Evolutionary conservation across 1,284 basidiomycete genomes (phyloP).

Genomic region (Bjerkandera adusta): DNA sequence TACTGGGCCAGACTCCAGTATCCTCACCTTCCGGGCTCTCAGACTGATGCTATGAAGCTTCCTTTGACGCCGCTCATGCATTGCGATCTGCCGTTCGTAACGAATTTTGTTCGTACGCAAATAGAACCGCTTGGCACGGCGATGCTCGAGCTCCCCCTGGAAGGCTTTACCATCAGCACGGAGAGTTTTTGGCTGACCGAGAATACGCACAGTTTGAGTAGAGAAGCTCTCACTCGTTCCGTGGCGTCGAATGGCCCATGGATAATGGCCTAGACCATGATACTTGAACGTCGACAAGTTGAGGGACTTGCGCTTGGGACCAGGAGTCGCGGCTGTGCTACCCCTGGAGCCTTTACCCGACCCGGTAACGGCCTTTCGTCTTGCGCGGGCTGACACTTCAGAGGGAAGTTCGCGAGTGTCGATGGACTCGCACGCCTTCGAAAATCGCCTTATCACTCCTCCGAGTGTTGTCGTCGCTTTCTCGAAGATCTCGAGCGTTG

Average conservation of each 20-base stretch:
- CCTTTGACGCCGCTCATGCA: constrained; percentile 12
- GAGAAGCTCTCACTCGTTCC: constrained; percentile 36
- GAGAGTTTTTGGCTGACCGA: no score
- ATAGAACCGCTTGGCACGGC: constrained; percentile 33
- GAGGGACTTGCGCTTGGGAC: constrained; percentile 7
- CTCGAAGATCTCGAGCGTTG: constrained; percentile 17
- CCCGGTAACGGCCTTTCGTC: constrained; percentile 14
- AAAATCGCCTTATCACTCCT: constrained; percentile 20
- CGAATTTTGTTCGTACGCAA: constrained; percentile 30
- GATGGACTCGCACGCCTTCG: constrained; percentile 14
- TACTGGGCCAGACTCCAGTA: no score
- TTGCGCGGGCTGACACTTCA: constrained; percentile 21
- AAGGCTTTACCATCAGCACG: neutral
- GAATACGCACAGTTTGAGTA: constrained; percentile 25
- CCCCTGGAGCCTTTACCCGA: neutral
- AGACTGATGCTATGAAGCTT: no score
- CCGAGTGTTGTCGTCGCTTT: constrained; percentile 20
- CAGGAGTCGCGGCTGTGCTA: neutral
- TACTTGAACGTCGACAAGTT: constrained; percentile 32
- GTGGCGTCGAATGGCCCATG: constrained; percentile 24
- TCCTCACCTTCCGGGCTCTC: no score
- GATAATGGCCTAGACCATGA: constrained; percentile 34
- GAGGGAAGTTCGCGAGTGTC: constrained; percentile 26
- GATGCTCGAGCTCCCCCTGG: constrained; percentile 35
- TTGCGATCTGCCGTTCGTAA: constrained; percentile 25